Base-by-base conservation (phyloP, 345 rosid genomes). In the Excoecaria agallocha region DNA sequence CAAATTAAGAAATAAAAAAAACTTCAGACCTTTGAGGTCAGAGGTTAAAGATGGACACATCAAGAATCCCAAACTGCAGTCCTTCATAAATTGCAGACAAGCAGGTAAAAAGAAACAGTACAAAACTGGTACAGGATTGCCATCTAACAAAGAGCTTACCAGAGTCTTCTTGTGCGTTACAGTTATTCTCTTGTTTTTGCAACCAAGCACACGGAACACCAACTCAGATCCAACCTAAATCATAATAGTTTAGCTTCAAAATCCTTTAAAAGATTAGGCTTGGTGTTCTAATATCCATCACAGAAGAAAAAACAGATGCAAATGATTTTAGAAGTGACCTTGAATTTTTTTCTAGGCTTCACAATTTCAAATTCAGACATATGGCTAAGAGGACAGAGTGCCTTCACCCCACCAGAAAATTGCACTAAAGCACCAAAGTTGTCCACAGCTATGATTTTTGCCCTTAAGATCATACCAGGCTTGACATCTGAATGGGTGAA, bases 401-500 rank as follows among this genome's bases (percentile, higher is more conserved):
- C 99, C 90, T 95, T 95, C 75, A 95, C 77, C 69, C 98, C 96
- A 77, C 99, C 99, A 64, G 94, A 84, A 86, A 95, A 91, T 85
- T 89, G 97, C 72, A 93, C 99, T 78, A 93, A 89, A 78, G 99
- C 98, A 79, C 99, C 97, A 76, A 89, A 93, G 71, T 84, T 81
- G 75, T 93, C 96, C 30, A 93, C 89, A 68, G 90, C 84, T 72
- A 87, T 75, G 70, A 95, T 72, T 84, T 90, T 93, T 60, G 94
- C 98, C 84, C 84, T 88, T 55, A 87, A 84, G 77, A 90, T 92
- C 98, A 95, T 91, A 76, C 99, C 99, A 72, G 99, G 96, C 85
- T 91, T 91, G 66, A 93, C 98, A 80, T 95, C 99, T 17, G 96
- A 89, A 84, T 95, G 99, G 74, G 91, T 89, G 82, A 91, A 90